Evolutionary conservation across 371 early-diverging fungal genomes (phyloP).

Genomic region (Quaeritorhiza haematococci): DNA sequence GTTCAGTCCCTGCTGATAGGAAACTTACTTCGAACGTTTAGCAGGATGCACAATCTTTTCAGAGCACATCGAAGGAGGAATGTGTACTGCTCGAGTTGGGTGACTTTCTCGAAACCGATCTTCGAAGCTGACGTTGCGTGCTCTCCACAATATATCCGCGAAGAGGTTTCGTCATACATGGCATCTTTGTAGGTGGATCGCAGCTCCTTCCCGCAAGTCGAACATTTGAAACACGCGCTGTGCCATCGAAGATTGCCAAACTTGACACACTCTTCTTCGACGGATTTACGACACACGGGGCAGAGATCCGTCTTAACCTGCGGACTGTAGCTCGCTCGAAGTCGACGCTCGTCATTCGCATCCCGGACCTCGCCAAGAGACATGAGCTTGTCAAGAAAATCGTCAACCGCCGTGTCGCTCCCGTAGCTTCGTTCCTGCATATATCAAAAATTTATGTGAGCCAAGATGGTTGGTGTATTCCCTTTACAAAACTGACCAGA

Average conservation of each 20-base stretch:
- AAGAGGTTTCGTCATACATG: background rate
- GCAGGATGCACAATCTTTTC: constrained; percentile 70
- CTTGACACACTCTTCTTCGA: constrained; percentile 85
- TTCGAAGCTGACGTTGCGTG: constrained; percentile 46
- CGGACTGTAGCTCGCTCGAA: constrained; percentile 3
- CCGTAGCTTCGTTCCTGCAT: constrained; percentile 31
- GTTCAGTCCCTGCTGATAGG: too few relatives aligned
- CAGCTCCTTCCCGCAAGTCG: constrained; percentile 49
- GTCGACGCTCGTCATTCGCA: background rate
- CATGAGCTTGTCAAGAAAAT: constrained; percentile 24
- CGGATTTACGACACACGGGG: constrained; percentile 61
- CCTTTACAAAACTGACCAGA: background rate
- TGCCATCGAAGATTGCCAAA: constrained; percentile 75
- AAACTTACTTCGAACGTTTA: constrained; percentile 64
- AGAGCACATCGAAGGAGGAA: constrained; percentile 83
- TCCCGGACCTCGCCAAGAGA: constrained; percentile 7
- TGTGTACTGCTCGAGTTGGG: constrained; percentile 86
- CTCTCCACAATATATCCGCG: background rate
- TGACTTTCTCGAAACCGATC: constrained; percentile 61
- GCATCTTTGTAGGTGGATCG: background rate
- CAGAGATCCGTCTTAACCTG: constrained; percentile 75
- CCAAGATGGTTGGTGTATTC: too few relatives aligned
- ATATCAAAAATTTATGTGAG: background rate
- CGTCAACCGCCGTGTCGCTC: constrained; percentile 13
- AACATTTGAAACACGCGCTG: constrained; percentile 70